Conservation (phyloP, 1,139 yeast genomes). For the Candida sojae region DNA sequence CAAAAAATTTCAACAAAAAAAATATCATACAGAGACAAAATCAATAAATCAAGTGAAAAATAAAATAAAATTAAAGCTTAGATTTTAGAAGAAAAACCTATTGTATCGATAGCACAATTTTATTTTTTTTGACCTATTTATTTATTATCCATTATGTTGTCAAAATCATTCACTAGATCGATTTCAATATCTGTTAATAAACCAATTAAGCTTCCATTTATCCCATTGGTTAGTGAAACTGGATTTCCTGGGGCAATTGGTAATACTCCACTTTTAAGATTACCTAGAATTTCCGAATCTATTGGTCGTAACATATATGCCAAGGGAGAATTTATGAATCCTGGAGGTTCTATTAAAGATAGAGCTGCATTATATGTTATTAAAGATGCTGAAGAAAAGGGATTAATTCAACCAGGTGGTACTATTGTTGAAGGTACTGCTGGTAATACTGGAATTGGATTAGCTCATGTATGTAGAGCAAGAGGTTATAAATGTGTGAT, state of each 20-base stretch:
- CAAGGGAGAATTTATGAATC: constrained; percentile 91
- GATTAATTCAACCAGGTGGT: constrained; percentile 68
- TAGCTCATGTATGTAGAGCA: constrained; percentile 85
- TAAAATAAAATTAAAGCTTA: too few species aligned
- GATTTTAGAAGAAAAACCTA: too few species aligned
- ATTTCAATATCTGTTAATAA: constrained; percentile 24
- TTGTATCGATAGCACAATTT: too few species aligned
- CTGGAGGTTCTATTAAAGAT: constrained; percentile 93
- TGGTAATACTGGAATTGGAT: constrained; percentile 83
- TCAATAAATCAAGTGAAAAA: too few species aligned
- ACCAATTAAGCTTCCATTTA: constrained; percentile 43
- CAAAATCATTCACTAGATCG: constrained; percentile 16
- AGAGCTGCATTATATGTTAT: constrained; percentile 82
- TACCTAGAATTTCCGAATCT: constrained; percentile 60
- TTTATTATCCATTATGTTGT: constrained; percentile 11
- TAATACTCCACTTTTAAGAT: constrained; percentile 76
- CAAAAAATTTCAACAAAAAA: too few species aligned
- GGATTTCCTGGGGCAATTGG: constrained; percentile 83
- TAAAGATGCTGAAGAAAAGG: constrained; percentile 76
- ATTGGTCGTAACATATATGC: constrained; percentile 80
- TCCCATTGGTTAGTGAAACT: constrained; percentile 59
- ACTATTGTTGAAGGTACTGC: constrained; percentile 53
- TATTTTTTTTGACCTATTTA: too few species aligned
- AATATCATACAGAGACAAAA: too few species aligned
- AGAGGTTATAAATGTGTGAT: constrained; percentile 82